Base-by-base conservation (phyloP, 495 filamentous ascomycete species). In the Chaetomium cochliodes region DNA sequence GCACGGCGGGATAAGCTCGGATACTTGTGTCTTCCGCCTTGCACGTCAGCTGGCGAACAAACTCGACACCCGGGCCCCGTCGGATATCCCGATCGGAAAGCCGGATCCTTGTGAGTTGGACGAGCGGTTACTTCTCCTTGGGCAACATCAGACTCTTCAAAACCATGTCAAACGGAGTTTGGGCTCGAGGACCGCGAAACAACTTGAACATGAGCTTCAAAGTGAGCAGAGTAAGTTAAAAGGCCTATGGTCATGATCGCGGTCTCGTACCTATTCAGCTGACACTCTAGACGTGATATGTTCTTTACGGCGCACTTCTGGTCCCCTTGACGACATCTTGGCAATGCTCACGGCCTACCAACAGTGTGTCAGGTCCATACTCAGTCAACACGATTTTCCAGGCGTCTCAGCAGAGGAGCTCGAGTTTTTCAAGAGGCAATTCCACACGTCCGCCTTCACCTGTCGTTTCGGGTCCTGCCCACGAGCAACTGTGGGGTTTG, bases 381-480 rank as follows among this genome's bases (percentile, higher is more conserved):
- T 52, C 49, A 15, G 49, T 20, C 49, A 52, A 26, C 49, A 52
- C 49, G 49, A 52, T 22, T 52, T 52, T 13, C 49, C 49, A 52
- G 49, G 49, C 49, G 11, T 52, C 49, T 52, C 49, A 52, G 49
- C 23, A 6, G 49, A 52, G 11, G 49, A 52, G 11, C 49, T 52
- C 7, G 49, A 52, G 49, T 6, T 52, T 13, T 52, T 52, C 49
- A 52, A 26, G 20, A 52, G 23, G 23, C 49, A 52, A 22, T 52
- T 52, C 22, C 23, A 4, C 49, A 52, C 49, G 49, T 52, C 49
- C 8, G 49, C 49, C 20, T 52, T 52, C 23, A 52, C 49, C 22
- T 52, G 49, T 52, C 49, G 23, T 22, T 22, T 52, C 49, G 26
- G 26, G 22, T 52, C 49, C 22, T 52, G 49, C 49, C 49, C 49